A percentile compares a stretch with the other conserved stretches of the same genome.
phyloP scores from a whole-genome alignment of 2,329 filamentous ascomycete species.

The Calonectria hongkongensis region DNA sequence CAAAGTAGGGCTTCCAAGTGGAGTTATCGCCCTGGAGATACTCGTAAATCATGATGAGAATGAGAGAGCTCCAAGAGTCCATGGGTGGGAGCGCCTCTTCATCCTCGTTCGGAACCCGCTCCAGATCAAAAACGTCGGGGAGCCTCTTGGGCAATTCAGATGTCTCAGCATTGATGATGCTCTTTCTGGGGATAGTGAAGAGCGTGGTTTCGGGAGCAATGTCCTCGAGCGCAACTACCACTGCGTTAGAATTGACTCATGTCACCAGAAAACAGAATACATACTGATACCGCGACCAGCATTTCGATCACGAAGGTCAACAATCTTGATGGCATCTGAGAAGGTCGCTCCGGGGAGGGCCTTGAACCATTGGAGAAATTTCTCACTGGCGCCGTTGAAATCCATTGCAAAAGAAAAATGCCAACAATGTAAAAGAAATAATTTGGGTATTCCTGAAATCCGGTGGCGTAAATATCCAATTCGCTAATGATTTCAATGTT shows the following conservation, averaged over 20 bases:
- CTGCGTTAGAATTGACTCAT: conserved; percentile 57
- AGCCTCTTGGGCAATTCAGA: conserved; percentile 79
- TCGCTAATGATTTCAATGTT: background rate
- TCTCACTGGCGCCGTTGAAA: conserved; percentile 66
- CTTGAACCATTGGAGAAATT: conserved; percentile 74
- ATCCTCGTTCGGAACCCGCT: conserved; percentile 60
- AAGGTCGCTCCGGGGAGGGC: conserved; percentile 71
- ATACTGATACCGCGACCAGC: conserved; percentile 75
- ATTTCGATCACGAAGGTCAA: conserved; percentile 69
- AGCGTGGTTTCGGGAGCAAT: conserved; percentile 85
- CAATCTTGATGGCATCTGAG: conserved; percentile 70
- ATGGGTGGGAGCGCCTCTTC: conserved; percentile 62
- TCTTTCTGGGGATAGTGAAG: conserved; percentile 84
- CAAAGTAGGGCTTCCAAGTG: conserved; percentile 85
- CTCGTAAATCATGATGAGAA: conserved; percentile 89
- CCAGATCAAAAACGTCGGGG: conserved; percentile 70
- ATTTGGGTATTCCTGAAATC: background rate
- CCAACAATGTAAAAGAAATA: background rate
- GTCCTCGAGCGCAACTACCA: conserved; percentile 84
- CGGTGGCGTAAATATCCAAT: background rate
- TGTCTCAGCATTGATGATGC: conserved; percentile 83
- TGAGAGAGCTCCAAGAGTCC: conserved; percentile 76
- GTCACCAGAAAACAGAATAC: conserved; percentile 34
- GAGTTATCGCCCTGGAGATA: conserved; percentile 75
- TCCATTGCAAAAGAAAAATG: conserved; percentile 21